A percentile compares a stretch with the other conserved stretches of the same genome.
Evolutionary conservation across 2,329 filamentous ascomycete genomes (phyloP).

Genomic region (Cercospora sp.): DNA sequence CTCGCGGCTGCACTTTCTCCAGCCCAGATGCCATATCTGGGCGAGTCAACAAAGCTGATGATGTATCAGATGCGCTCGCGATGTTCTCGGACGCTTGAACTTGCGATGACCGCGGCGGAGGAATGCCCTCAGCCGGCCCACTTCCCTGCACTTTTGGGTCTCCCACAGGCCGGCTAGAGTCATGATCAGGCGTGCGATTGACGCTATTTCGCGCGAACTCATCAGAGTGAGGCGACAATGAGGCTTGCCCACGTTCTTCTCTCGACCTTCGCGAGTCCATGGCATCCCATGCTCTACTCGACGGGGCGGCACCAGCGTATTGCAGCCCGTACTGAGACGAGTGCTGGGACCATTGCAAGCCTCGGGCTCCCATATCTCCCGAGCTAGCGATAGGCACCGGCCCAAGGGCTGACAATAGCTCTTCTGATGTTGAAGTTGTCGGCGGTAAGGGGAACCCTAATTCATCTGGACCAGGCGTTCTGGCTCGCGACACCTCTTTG

Average conservation of each 20-base stretch:
- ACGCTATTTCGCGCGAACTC: neutral
- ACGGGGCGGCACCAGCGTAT: neutral
- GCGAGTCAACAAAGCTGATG: neutral
- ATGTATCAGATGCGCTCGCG: neutral
- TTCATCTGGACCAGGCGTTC: conserved; percentile 23
- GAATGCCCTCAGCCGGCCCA: neutral
- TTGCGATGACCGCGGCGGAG: neutral
- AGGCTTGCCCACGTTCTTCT: neutral
- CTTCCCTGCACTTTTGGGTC: neutral
- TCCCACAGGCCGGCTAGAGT: neutral
- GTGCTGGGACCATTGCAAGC: neutral
- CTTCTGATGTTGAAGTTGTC: conserved; percentile 28
- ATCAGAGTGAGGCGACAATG: neutral
- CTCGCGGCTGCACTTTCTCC: neutral
- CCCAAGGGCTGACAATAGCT: conserved; percentile 29
- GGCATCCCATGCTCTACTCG: neutral
- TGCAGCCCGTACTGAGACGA: neutral
- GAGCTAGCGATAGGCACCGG: conserved; percentile 18
- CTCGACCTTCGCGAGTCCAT: neutral
- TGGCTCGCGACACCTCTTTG: conserved; percentile 22
- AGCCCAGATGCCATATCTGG: neutral
- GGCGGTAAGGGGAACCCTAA: conserved; percentile 25
- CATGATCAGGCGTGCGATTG: neutral
- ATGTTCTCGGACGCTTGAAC: neutral
- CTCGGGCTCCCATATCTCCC: neutral